These are phyloP conservation scores for Hansenula lynferdii DNA, from an alignment of 1,139 yeast species.

Conservation along the genomic window DNA sequence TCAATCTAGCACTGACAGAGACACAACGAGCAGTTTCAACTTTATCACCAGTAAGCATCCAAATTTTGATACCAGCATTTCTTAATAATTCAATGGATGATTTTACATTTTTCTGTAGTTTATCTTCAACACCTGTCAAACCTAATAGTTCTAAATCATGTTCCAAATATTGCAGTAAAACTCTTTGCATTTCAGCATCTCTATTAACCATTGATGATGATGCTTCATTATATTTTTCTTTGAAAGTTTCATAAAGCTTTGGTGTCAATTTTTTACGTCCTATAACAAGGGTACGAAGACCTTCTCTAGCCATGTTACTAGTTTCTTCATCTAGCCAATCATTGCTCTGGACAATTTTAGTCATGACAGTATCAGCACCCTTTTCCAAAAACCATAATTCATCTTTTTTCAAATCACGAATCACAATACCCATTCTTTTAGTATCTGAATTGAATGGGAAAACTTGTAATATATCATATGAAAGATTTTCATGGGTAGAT, in stretches of 20 bases:
- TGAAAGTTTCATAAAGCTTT: constrained; percentile 57
- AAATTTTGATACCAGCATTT: constrained; percentile 94
- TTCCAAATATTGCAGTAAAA: constrained; percentile 68
- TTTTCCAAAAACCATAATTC: constrained; percentile 85
- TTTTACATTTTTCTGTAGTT: constrained; percentile 85
- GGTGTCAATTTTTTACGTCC: constrained; percentile 68
- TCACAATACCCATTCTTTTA: constrained; percentile 92
- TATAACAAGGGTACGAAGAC: constrained; percentile 88
- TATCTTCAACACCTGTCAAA: constrained; percentile 96
- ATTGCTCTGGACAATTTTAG: constrained; percentile 71
- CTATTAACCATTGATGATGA: constrained; percentile 75
- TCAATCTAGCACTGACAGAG: constrained; percentile 87
- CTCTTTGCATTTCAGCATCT: constrained; percentile 66
- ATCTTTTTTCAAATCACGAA: constrained; percentile 52
- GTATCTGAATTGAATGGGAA: constrained; percentile 96
- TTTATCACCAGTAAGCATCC: constrained; percentile 99
- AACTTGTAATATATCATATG: constrained; percentile 68
- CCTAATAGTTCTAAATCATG: constrained; percentile 84
- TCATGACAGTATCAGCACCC: constrained; percentile 97
- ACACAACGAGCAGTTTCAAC: constrained; percentile 98
- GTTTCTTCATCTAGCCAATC: constrained; percentile 99
- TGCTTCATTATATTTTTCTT: constrained; percentile 62
- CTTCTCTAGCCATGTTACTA: constrained; percentile 97
- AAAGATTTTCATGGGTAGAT: constrained; percentile 45
- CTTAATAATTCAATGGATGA: constrained; percentile 86